Conservation (phyloP, 139 green algal species). For the Zygnema cylindricum region DNA sequence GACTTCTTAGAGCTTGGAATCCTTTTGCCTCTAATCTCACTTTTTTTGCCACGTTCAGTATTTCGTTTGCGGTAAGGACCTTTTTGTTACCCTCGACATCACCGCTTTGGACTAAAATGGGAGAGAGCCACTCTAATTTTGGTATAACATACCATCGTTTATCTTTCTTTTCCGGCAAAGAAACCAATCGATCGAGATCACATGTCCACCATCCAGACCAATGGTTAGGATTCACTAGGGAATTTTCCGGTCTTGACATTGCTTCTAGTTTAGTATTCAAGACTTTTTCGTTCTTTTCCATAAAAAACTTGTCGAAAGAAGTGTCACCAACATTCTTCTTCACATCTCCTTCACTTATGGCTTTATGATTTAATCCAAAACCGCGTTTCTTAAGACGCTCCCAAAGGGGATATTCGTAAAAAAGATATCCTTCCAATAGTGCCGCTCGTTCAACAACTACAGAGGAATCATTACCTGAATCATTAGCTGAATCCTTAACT, state of each 20-base stretch:
- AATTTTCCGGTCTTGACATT: background rate
- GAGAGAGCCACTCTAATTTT: constrained; percentile 40
- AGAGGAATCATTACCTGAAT: background rate
- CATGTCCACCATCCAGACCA: constrained; percentile 47
- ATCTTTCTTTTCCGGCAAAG: background rate
- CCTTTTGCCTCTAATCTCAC: background rate
- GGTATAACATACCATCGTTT: constrained; percentile 35
- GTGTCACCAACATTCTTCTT: background rate
- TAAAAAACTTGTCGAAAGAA: background rate
- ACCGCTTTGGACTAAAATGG: background rate
- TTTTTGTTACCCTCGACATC: background rate
- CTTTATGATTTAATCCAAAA: too few species aligned
- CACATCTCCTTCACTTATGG: too few species aligned
- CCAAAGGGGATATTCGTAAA: too few species aligned
- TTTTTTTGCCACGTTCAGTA: background rate
- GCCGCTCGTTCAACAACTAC: background rate
- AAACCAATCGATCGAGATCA: constrained; percentile 11
- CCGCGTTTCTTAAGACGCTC: too few species aligned
- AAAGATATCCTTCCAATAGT: background rate
- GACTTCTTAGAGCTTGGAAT: background rate
- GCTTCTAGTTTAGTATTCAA: background rate
- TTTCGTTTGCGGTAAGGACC: background rate
- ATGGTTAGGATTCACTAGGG: constrained; percentile 11
- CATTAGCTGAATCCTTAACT: background rate
- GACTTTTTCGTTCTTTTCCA: too few species aligned